A percentile compares a stretch with the other conserved stretches of the same genome.
Conservation (phyloP, 1,284 basidiomycete genomes). For the Cystobasidium slooffiae region DNA sequence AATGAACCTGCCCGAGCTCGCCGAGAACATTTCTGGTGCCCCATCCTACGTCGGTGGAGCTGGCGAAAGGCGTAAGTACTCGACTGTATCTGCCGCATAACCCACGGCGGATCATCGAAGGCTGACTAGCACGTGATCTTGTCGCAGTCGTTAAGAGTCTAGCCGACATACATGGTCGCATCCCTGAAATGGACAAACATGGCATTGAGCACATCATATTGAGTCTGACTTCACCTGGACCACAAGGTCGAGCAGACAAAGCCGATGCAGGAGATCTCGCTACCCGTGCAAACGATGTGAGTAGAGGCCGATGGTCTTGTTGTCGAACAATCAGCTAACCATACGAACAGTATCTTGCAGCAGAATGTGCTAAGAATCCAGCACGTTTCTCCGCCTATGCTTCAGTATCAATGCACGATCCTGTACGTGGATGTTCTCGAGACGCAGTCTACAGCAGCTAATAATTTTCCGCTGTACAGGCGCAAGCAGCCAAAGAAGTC, state of each 20-base stretch:
- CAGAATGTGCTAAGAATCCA: conserved; percentile 33
- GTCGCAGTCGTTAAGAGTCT: conserved; percentile 6
- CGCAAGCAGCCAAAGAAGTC: conserved; percentile 33
- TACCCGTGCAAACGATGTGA: conserved; percentile 31
- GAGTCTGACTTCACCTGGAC: conserved; percentile 32
- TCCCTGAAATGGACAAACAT: conserved; percentile 30
- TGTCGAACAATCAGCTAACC: neutral
- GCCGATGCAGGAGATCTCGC: conserved; percentile 22
- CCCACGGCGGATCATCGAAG: neutral
- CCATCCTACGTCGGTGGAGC: conserved; percentile 16
- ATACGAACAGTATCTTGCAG: conserved; percentile 11
- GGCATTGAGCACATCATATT: conserved; percentile 31
- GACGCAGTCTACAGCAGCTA: neutral
- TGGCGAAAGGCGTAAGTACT: neutral
- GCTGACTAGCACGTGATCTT: conserved; percentile 12
- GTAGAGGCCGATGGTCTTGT: neutral
- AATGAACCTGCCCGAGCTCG: conserved; percentile 27
- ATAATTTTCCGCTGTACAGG: neutral
- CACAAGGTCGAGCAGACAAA: conserved; percentile 21
- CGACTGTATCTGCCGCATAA: neutral
- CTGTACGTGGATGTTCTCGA: neutral
- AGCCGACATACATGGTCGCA: conserved; percentile 27
- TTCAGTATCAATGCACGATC: conserved; percentile 35
- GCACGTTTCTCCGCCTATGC: conserved; percentile 32
- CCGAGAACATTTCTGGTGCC: conserved; percentile 17